Evolutionary conservation across 2,329 filamentous ascomycete genomes (phyloP).

Genomic region (Calonectria pseudoturangicola): DNA sequence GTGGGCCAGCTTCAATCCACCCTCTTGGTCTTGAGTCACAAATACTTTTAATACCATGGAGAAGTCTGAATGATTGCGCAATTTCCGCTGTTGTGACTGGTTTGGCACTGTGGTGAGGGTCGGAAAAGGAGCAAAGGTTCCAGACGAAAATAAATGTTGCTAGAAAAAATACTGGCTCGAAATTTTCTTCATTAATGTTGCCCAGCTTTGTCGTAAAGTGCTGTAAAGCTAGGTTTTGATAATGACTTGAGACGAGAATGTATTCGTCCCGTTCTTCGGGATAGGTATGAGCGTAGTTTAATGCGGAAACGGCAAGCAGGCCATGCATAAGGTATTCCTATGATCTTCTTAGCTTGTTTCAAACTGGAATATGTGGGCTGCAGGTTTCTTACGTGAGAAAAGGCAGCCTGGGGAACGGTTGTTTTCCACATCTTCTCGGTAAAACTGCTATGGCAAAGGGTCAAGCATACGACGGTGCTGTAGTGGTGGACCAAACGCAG

Average conservation of each 20-base stretch:
- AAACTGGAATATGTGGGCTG: too few relatives aligned
- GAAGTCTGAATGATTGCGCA: conserved; percentile 43
- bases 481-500: conserved; percentile 45
- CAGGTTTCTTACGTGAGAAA: conserved; percentile 35
- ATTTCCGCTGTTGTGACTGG: conserved; percentile 24
- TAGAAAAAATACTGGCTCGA: conserved; percentile 45
- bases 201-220: conserved; percentile 35
- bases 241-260: conserved; percentile 39
- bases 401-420: conserved; percentile 37
- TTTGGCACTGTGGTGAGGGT: conserved; percentile 14
- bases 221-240: conserved; percentile 41
- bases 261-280: conserved; percentile 42
- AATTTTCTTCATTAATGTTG: conserved; percentile 39
- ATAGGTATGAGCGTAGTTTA: conserved; percentile 39
- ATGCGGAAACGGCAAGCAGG: conserved; percentile 38
- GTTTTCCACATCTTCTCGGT: conserved; percentile 37
- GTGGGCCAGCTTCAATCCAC: conserved; percentile 38
- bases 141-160: conserved; percentile 44
- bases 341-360: neutral
- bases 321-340: conserved; percentile 47
- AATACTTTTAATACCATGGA: conserved; percentile 44
- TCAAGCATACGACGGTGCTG: conserved; percentile 27
- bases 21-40: conserved; percentile 39
- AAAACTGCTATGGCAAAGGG: conserved; percentile 14
- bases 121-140: conserved; percentile 41